Percentiles rank a stretch among this genome's conserved stretches.
These are phyloP conservation scores for Misopates orontium DNA, from an alignment of 257 asterid species.

Conservation along the genomic window DNA sequence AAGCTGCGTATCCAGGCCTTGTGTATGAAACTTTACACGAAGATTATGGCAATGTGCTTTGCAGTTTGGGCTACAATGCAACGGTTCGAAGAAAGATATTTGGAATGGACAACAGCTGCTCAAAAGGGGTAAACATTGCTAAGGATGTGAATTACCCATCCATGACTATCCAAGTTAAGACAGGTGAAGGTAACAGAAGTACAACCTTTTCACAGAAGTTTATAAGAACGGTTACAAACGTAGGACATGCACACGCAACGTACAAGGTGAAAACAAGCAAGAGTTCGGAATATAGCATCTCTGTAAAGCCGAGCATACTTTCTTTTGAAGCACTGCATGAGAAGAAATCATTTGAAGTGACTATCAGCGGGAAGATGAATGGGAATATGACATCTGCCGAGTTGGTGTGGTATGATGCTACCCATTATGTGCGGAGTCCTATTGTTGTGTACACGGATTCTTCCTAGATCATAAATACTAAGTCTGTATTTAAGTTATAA, in stretches of 20 bases:
- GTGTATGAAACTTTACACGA: slow-evolving; percentile 14
- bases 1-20: slow-evolving; percentile 27
- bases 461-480: neutral
- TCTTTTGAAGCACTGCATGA: slow-evolving; percentile 16
- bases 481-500: neutral
- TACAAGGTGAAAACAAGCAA: slow-evolving; percentile 24
- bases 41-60: slow-evolving; percentile 23
- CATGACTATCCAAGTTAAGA: slow-evolving; percentile 7
- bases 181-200: neutral
- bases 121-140: neutral
- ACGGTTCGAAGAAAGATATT: neutral
- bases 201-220: slow-evolving; percentile 9
- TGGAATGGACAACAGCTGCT: neutral
- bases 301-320: slow-evolving; percentile 20
- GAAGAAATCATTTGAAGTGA: slow-evolving; percentile 23
- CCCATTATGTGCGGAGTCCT: slow-evolving; percentile 15
- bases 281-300: neutral
- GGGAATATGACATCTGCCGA: neutral
- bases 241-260: slow-evolving; percentile 22
- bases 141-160: slow-evolving; percentile 28
- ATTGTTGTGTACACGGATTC: slow-evolving; percentile 14
- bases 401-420: slow-evolving; percentile 25
- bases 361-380: slow-evolving; percentile 10
- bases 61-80: slow-evolving; percentile 24
- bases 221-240: slow-evolving; percentile 25